These are phyloP conservation scores for Lactuca saligna DNA, from an alignment of 129 eudicot species.

Conservation along the genomic window DNA sequence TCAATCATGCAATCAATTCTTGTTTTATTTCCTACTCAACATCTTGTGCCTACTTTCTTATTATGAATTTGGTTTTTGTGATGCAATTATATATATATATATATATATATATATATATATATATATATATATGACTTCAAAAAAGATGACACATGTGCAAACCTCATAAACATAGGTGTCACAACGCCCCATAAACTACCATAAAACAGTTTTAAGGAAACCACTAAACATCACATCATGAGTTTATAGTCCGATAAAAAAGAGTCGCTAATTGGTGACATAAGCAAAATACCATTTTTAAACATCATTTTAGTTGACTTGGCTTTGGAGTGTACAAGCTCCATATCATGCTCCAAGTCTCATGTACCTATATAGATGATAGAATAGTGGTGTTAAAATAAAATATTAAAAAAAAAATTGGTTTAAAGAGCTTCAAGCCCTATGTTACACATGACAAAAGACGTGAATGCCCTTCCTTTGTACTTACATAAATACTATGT, in stretches of 20 bases:
- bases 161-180: neutral
- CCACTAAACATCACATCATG: neutral
- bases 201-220: neutral
- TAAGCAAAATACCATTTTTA: constrained; percentile 19
- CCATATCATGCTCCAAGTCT: neutral
- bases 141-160: neutral
- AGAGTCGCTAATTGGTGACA: neutral
- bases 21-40: neutral
- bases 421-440: too few relatives aligned
- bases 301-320: constrained; percentile 7
- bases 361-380: neutral
- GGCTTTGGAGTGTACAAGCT: constrained; percentile 1
- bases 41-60: neutral
- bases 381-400: neutral
- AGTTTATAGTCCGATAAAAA: neutral
- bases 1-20: neutral
- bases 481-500: constrained; percentile 27
- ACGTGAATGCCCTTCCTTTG: neutral
- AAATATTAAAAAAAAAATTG: neutral
- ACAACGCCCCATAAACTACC: constrained; percentile 3
- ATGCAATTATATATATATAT: neutral
- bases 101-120: too few relatives aligned
- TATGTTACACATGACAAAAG: neutral
- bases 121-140: neutral
- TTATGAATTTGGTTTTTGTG: neutral